Evolutionary conservation across 208 protist genomes (phyloP).

Genomic region (Crithidia sp.): DNA sequence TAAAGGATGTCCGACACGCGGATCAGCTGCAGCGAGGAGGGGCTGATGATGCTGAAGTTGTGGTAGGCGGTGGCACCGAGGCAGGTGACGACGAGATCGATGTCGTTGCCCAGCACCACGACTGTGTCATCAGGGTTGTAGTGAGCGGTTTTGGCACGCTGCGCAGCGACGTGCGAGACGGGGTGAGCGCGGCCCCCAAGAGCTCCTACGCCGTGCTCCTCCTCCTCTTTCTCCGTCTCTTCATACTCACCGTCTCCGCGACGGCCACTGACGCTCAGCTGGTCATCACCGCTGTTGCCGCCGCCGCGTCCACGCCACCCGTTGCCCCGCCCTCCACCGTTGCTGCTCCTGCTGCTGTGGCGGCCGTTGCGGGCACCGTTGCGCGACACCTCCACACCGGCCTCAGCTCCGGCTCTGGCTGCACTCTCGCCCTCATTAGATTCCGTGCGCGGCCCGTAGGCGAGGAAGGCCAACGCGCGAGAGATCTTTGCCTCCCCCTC

Average conservation of each 20-base stretch:
- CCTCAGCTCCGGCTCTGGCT: no score
- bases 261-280: no score
- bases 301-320: not conserved
- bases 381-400: no score
- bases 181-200: not conserved
- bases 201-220: not conserved
- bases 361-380: no score
- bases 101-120: slow-evolving; percentile 84
- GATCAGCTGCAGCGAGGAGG: slow-evolving; percentile 83
- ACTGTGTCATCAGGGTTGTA: slow-evolving; percentile 79
- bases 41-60: slow-evolving; percentile 80
- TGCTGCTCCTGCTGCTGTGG: no score
- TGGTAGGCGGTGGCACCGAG: slow-evolving; percentile 82
- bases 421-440: not conserved
- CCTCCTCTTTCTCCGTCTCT: not conserved
- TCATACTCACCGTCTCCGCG: no score
- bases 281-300: no score
- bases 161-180: no score
- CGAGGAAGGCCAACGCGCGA: slow-evolving; percentile 71
- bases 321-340: not conserved
- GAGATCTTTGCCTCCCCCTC: slow-evolving; percentile 89
- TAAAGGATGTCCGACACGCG: slow-evolving; percentile 77
- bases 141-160: not conserved
- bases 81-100: slow-evolving; percentile 86
- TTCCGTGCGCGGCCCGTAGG: slow-evolving; percentile 27